A percentile compares a stretch with the other conserved stretches of the same genome.
phyloP scores from a whole-genome alignment of 208 protist genomes.

The Trypanosoma grayi region DNA sequence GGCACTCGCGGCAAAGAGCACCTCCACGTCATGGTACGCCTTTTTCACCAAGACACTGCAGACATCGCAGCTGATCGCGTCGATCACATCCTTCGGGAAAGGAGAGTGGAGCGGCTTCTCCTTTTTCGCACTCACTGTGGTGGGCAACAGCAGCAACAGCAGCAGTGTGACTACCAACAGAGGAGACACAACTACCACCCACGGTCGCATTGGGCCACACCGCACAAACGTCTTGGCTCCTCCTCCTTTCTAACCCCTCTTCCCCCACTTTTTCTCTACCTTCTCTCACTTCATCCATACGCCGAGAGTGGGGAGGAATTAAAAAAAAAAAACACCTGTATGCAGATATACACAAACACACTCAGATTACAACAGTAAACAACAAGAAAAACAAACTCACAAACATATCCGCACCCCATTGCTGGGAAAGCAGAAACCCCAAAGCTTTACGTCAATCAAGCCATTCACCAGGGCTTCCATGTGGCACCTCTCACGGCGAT shows the following conservation, averaged over 20 bases:
- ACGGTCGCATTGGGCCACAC: conserved; percentile 3
- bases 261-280: not conserved
- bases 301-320: too few species aligned
- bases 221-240: too few species aligned
- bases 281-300: not conserved
- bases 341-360: too few species aligned
- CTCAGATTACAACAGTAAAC: too few species aligned
- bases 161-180: conserved; percentile 10
- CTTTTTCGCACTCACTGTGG: conserved; percentile 24
- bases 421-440: too few species aligned
- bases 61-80: conserved; percentile 60
- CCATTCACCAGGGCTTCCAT: too few species aligned
- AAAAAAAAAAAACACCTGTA: too few species aligned
- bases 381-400: too few species aligned
- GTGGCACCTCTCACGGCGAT: not conserved
- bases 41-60: conserved; percentile 47
- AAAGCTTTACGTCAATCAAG: too few species aligned
- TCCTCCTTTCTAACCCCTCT: not conserved
- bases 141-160: not conserved
- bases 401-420: too few species aligned
- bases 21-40: conserved; percentile 32
- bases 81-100: conserved; percentile 41
- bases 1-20: conserved; percentile 14
- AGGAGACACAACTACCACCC: too few species aligned
- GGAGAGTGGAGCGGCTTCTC: conserved; percentile 49